Conservation (phyloP, 768 basidiomycete genomes). For the Lyophyllum decastes region DNA sequence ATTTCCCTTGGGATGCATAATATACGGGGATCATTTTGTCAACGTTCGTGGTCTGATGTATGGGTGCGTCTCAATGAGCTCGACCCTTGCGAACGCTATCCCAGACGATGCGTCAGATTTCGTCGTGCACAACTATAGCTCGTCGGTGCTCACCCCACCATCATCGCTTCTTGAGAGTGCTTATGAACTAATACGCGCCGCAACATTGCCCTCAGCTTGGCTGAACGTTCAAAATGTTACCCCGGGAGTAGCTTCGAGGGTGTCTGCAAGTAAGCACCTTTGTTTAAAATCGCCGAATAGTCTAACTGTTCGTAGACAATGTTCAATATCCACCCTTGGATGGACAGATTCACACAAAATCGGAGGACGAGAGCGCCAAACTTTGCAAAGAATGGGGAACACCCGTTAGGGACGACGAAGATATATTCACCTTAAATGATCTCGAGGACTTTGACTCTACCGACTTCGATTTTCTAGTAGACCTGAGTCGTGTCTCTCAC, state of each 20-base stretch:
- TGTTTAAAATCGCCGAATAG: not conserved
- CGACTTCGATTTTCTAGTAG: slow-evolving; percentile 23
- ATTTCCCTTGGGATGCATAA: not conserved
- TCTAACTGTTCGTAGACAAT: slow-evolving; percentile 1
- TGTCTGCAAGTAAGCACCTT: slow-evolving; percentile 4
- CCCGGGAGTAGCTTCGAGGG: not conserved
- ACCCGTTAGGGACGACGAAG: slow-evolving; percentile 28
- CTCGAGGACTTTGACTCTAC: slow-evolving; percentile 47
- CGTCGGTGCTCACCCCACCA: not conserved
- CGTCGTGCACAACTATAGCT: slow-evolving; percentile 10
- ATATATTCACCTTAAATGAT: slow-evolving; percentile 35
- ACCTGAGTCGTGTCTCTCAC: not conserved
- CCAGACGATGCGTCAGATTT: not conserved
- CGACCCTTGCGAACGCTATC: not conserved
- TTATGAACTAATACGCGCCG: slow-evolving; percentile 1
- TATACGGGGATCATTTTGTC: not conserved
- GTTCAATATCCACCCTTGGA: slow-evolving; percentile 10
- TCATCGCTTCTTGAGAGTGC: not conserved
- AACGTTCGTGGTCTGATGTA: not conserved
- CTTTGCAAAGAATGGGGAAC: slow-evolving; percentile 42
- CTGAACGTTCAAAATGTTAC: not conserved
- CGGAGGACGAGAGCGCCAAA: not conserved
- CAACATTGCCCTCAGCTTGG: slow-evolving; percentile 2
- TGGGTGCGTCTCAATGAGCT: not conserved
- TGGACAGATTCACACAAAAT: not conserved